phyloP scores from a whole-genome alignment of 768 basidiomycete species.

The Termitomyces sp. region DNA sequence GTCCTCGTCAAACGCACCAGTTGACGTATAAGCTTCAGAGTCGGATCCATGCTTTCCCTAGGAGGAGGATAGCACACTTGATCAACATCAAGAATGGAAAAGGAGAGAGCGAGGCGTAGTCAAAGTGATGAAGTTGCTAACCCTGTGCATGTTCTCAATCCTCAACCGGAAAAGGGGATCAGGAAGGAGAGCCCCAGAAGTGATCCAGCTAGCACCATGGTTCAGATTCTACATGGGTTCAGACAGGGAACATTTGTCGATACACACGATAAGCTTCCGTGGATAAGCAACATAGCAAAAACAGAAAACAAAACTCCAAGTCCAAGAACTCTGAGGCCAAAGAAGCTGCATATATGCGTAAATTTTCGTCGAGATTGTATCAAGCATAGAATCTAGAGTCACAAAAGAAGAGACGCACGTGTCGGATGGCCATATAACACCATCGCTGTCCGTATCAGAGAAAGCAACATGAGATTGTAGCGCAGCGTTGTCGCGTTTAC shows the following conservation, averaged over 20 bases:
- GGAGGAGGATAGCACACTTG: not conserved
- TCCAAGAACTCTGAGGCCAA: slow-evolving; percentile 31
- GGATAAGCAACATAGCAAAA: slow-evolving; percentile 31
- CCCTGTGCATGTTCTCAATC: slow-evolving; percentile 33
- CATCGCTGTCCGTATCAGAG: slow-evolving; percentile 39
- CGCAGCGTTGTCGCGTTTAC: slow-evolving; percentile 25
- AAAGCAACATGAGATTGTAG: slow-evolving; percentile 39
- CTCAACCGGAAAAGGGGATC: slow-evolving; percentile 39
- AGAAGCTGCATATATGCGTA: slow-evolving; percentile 1
- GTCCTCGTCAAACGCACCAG: slow-evolving; percentile 32
- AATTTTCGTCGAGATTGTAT: not conserved
- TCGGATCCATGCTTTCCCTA: slow-evolving; percentile 41
- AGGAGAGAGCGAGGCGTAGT: not conserved
- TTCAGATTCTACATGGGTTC: not conserved
- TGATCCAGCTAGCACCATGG: slow-evolving; percentile 23
- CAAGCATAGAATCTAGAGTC: not conserved
- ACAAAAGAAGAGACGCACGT: slow-evolving; percentile 25
- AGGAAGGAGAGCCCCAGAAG: slow-evolving; percentile 29
- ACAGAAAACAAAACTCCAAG: slow-evolving; percentile 30
- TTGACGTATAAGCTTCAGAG: slow-evolving; percentile 28
- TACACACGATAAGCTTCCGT: slow-evolving; percentile 35
- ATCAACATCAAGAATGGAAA: not conserved
- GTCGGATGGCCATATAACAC: slow-evolving; percentile 39
- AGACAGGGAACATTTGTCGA: not conserved
- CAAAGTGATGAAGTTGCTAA: slow-evolving; percentile 11